These are phyloP conservation scores for Coniochaeta sp. DNA, from an alignment of 2,329 filamentous ascomycete genomes.

Conservation along the genomic window DNA sequence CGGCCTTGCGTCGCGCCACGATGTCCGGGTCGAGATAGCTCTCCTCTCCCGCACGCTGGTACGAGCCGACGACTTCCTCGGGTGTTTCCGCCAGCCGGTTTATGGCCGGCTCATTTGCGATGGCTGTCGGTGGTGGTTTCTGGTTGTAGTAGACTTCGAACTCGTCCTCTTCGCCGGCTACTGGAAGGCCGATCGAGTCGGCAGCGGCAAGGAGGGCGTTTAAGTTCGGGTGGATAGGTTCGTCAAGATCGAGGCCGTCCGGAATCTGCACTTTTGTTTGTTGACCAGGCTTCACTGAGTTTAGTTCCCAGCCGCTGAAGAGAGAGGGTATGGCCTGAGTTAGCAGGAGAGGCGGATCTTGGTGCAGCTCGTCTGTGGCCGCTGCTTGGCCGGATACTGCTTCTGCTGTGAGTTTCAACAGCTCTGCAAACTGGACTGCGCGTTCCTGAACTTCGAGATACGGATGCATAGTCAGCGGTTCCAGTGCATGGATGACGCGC, in stretches of 20 bases:
- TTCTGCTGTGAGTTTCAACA: slow-evolving; percentile 80
- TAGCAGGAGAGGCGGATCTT: slow-evolving; percentile 73
- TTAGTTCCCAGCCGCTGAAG: slow-evolving; percentile 80
- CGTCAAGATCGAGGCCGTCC: slow-evolving; percentile 67
- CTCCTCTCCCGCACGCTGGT: slow-evolving; percentile 55
- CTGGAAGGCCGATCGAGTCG: slow-evolving; percentile 38
- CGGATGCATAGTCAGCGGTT: slow-evolving; percentile 72
- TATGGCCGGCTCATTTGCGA: slow-evolving; percentile 44
- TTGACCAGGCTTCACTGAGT: slow-evolving; percentile 77
- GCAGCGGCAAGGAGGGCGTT: slow-evolving; percentile 55
- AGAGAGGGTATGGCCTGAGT: slow-evolving; percentile 86
- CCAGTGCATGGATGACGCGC: slow-evolving; percentile 73
- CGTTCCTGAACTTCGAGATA: slow-evolving; percentile 92
- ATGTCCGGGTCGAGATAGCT: slow-evolving; percentile 66
- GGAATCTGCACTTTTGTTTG: slow-evolving; percentile 82
- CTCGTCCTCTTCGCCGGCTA: slow-evolving; percentile 44
- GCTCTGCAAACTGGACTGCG: slow-evolving; percentile 83
- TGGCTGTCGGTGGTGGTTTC: slow-evolving; percentile 39
- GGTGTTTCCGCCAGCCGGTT: slow-evolving; percentile 37
- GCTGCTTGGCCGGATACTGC: slow-evolving; percentile 62
- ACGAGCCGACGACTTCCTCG: slow-evolving; percentile 41
- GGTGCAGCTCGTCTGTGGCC: slow-evolving; percentile 41
- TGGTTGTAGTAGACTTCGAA: slow-evolving; percentile 62
- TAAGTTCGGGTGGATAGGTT: slow-evolving; percentile 72
- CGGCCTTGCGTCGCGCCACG: slow-evolving; percentile 63